These are phyloP conservation scores for Polytrichum formosum DNA, from an alignment of 225 moss, liverwort and hornwort genomes.

Conservation along the genomic window DNA sequence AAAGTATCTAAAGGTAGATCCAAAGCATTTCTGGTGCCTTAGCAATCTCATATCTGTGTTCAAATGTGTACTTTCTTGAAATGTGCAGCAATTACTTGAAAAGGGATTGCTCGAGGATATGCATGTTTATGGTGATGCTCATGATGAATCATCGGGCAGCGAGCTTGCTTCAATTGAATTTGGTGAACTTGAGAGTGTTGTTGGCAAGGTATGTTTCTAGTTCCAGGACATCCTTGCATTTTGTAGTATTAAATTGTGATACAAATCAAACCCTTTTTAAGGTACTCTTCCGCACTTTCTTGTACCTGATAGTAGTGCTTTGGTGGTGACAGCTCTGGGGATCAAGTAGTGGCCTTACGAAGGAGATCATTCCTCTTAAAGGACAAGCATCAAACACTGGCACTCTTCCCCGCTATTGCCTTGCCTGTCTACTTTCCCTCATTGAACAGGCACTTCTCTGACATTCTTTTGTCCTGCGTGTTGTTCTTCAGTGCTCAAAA, in stretches of 20 bases:
- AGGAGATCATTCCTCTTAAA: conserved; percentile 45
- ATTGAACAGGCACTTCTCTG: conserved; percentile 54
- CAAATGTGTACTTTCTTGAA: background rate
- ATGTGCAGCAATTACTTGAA: conserved; percentile 61
- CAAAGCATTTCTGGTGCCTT: background rate
- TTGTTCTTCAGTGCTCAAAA: no score
- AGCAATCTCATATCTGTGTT: background rate
- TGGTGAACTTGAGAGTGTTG: conserved; percentile 50
- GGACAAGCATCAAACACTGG: conserved; percentile 33
- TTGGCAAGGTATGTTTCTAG: conserved; percentile 44
- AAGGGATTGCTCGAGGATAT: conserved; percentile 60
- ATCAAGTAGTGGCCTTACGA: conserved; percentile 34
- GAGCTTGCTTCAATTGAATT: conserved; percentile 32
- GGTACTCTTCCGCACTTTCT: background rate
- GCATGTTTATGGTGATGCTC: conserved; percentile 42
- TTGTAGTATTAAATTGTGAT: no score
- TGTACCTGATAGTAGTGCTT: background rate
- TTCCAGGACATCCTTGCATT: background rate
- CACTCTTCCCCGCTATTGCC: conserved; percentile 56
- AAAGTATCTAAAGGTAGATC: no score
- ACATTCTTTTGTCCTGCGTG: background rate
- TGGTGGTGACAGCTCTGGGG: conserved; percentile 49
- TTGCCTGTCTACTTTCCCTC: conserved; percentile 55
- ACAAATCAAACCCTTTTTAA: background rate
- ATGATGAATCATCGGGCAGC: conserved; percentile 20